Percentiles rank a stretch among this genome's conserved stretches.
Conservation (phyloP, 352 stramenopile species). For the Phytophthora palmivora region DNA sequence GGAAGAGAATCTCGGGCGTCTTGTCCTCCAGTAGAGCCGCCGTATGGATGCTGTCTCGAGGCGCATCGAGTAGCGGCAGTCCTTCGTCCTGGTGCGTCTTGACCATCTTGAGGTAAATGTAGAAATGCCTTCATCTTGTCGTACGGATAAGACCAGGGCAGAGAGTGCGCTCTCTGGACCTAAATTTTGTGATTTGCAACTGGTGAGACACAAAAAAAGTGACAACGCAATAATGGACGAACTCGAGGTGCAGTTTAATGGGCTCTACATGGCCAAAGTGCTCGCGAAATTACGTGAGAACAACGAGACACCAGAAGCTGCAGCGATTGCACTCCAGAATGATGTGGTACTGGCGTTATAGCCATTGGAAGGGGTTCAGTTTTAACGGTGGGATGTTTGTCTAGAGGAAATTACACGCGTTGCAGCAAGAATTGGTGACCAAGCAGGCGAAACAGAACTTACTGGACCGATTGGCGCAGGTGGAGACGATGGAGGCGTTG, state of each 20-base stretch:
- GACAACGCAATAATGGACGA: background rate
- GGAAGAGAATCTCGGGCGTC: constrained; percentile 42
- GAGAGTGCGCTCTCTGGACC: constrained; percentile 4
- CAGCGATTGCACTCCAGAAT: constrained; percentile 32
- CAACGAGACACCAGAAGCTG: constrained; percentile 33
- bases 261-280: constrained; percentile 56
- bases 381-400: background rate
- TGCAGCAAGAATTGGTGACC: constrained; percentile 62
- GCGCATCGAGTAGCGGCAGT: constrained; percentile 25
- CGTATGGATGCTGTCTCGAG: constrained; percentile 20
- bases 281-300: constrained; percentile 30
- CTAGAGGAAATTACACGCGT: constrained; percentile 48
- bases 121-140: constrained; percentile 30
- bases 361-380: background rate
- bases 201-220: too few relatives aligned
- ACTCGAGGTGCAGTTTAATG: constrained; percentile 42
- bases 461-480: constrained; percentile 75
- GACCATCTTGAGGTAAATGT: constrained; percentile 21
- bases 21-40: constrained; percentile 40
- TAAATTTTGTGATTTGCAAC: constrained; percentile 20
- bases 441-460: constrained; percentile 80
- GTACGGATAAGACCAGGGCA: constrained; percentile 20
- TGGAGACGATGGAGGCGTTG: constrained; percentile 55
- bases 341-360: constrained; percentile 29
- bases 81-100: constrained; percentile 18